Conservation (phyloP, 2,329 filamentous ascomycete species). For the Cadophora sp. region DNA sequence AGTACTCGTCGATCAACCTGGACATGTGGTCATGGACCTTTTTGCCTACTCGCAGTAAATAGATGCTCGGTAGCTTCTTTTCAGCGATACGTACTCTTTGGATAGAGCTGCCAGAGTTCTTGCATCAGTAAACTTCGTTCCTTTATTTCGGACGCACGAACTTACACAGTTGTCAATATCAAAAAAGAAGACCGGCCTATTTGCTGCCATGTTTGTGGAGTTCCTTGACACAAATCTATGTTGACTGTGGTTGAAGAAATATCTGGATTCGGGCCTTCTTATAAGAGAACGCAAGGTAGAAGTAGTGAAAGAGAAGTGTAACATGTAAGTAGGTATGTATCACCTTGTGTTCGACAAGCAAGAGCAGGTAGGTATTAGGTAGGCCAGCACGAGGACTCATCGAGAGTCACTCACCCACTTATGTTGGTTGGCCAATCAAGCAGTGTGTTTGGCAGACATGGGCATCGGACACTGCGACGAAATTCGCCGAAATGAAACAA, state of each 20-base stretch:
- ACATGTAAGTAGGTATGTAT: conserved; percentile 4
- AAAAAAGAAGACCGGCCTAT: conserved; percentile 71
- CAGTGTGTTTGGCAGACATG: neutral
- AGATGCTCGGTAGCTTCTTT: neutral
- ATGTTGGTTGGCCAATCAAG: conserved; percentile 16
- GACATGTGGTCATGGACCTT: conserved; percentile 91
- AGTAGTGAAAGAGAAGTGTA: neutral
- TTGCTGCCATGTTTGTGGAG: conserved; percentile 26
- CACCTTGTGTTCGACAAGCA: neutral
- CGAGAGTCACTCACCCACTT: conserved; percentile 1
- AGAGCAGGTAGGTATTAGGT: neutral
- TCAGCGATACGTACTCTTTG: conserved; percentile 68
- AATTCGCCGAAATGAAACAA: neutral
- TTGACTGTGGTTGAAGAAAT: neutral
- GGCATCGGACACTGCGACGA: neutral
- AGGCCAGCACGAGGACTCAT: neutral
- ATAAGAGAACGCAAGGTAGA: neutral
- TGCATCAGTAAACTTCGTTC: neutral
- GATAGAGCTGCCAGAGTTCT: conserved; percentile 67
- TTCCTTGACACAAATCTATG: neutral
- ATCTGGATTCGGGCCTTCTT: neutral
- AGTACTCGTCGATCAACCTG: conserved; percentile 69
- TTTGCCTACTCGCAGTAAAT: conserved; percentile 56
- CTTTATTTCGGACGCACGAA: conserved; percentile 25
- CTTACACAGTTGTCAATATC: conserved; percentile 96